Evolutionary conservation across 2,329 filamentous ascomycete species (phyloP).

Genomic region (Apiospora koreana): DNA sequence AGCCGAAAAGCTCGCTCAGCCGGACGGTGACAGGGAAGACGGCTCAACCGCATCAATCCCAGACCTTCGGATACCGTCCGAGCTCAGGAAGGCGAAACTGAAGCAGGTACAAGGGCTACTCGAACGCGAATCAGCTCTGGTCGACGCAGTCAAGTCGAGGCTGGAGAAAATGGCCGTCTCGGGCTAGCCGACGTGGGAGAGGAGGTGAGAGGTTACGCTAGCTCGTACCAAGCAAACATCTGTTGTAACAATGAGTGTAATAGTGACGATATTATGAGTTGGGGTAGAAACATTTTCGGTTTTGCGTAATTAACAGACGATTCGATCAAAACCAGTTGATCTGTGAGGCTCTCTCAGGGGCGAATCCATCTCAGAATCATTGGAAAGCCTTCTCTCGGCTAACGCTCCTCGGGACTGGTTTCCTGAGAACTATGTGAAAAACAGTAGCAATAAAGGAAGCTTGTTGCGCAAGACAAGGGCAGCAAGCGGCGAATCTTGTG

Average conservation of each 20-base stretch:
- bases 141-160: constrained; percentile 65
- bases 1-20: constrained; percentile 43
- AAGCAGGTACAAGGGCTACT: constrained; percentile 63
- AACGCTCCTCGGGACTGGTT: not conserved
- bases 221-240: not conserved
- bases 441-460: not conserved
- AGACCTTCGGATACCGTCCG: constrained; percentile 56
- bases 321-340: not conserved
- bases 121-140: constrained; percentile 66
- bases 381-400: not conserved
- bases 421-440: not conserved
- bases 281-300: not conserved
- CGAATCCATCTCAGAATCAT: not conserved
- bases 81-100: constrained; percentile 64
- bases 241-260: constrained; percentile 1
- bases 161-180: constrained; percentile 55
- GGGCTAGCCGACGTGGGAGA: constrained; percentile 20
- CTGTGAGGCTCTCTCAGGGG: not conserved
- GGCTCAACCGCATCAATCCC: constrained; percentile 33
- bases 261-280: constrained; percentile 11
- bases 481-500: not conserved
- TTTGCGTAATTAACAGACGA: not conserved
- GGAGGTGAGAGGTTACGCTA: not conserved
- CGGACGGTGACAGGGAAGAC: constrained; percentile 29
- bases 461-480: not conserved